Percentiles rank a stretch among this genome's conserved stretches.
phyloP scores from a whole-genome alignment of 306 rosid species.

The Quercus berberidifolia region DNA sequence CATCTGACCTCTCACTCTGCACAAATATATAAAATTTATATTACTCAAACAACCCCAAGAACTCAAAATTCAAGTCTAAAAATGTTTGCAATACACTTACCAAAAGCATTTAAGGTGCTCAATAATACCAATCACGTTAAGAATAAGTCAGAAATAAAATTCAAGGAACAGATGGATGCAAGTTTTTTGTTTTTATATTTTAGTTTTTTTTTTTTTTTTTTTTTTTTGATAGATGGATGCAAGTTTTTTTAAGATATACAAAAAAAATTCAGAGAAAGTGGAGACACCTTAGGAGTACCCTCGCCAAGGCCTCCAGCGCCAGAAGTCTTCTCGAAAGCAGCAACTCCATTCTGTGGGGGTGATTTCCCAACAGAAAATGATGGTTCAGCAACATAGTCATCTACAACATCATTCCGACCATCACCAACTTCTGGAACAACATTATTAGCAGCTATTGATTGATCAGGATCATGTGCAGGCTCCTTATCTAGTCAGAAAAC shows the following conservation, averaged over 20 bases:
- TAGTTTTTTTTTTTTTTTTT: not conserved
- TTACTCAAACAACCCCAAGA: not conserved
- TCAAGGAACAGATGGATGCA: not conserved
- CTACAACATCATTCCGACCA: conserved; percentile 35
- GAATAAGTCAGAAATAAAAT: not conserved
- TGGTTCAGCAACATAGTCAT: conserved; percentile 36
- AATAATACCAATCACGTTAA: not conserved
- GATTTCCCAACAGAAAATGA: conserved; percentile 69
- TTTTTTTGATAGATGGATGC: not conserved
- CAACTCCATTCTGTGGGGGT: conserved; percentile 54
- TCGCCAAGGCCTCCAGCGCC: conserved; percentile 72
- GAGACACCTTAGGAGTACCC: conserved; percentile 84
- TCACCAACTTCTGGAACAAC: conserved; percentile 39
- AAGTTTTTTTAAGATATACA: not conserved
- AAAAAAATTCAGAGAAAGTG: not conserved
- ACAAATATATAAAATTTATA: conserved; percentile 25
- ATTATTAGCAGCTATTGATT: conserved; percentile 24
- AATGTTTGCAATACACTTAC: not conserved
- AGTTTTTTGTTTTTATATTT: not conserved
- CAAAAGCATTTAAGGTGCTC: not conserved
- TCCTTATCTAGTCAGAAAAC: conserved; percentile 35
- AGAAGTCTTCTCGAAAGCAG: conserved; percentile 36
- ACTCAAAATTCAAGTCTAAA: not conserved
- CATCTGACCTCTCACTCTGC: conserved; percentile 89
- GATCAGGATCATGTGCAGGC: conserved; percentile 28